Conservation (phyloP, 192 early-diverging fungal species). For the Gaertneriomyces semiglobifer region DNA sequence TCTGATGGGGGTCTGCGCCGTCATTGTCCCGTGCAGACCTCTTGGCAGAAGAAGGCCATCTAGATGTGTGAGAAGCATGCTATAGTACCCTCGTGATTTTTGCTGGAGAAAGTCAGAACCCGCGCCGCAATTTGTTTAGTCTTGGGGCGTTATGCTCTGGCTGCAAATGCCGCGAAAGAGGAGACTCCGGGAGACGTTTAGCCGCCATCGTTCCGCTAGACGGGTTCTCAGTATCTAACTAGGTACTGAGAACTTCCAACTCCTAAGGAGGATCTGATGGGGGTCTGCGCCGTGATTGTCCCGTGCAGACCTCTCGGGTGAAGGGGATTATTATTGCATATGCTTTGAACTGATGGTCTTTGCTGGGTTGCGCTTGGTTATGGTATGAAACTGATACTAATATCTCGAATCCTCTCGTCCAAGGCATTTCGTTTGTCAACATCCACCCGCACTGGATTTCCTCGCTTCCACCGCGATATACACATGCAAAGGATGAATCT, state of each 20-base stretch:
- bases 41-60: conserved; percentile 3
- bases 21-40: conserved; percentile 1
- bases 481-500: not conserved
- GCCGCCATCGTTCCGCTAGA: conserved; percentile 1
- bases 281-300: not conserved
- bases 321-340: conserved; percentile 6
- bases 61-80: conserved; percentile 6
- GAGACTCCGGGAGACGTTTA: conserved; percentile 5
- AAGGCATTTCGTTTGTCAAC: conserved; percentile 4
- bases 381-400: conserved; percentile 2
- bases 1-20: conserved; percentile 5
- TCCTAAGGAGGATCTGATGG: conserved; percentile 4
- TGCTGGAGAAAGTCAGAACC: conserved; percentile 2
- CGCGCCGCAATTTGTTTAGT: conserved; percentile 2
- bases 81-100: conserved; percentile 6
- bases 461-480: not conserved
- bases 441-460: conserved; percentile 1
- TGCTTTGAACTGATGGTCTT: conserved; percentile 6
- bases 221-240: conserved; percentile 6
- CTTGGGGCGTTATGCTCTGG: conserved; percentile 4
- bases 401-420: not conserved
- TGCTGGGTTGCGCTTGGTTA: conserved; percentile 5
- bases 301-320: conserved; percentile 3
- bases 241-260: conserved; percentile 4
- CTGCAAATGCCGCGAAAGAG: conserved; percentile 4